These are phyloP conservation scores for Gigaspora rosea DNA, from an alignment of 192 early-diverging fungal species.

Conservation along the genomic window DNA sequence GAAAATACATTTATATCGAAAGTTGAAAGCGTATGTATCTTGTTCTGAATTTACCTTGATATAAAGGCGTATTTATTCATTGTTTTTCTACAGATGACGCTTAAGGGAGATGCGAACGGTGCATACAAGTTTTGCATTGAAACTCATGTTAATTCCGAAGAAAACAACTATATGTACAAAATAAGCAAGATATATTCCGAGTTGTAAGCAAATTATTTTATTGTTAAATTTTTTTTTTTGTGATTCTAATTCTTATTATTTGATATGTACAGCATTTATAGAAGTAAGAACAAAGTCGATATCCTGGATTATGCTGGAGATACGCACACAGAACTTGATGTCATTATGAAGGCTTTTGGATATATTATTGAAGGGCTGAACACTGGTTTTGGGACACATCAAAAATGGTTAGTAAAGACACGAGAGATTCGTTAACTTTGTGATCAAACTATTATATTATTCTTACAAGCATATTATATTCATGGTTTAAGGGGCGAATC, in stretches of 20 bases:
- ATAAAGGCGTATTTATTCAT: constrained; percentile 7
- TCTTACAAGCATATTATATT: neutral
- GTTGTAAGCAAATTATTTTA: constrained; percentile 21
- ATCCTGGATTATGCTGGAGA: constrained; percentile 18
- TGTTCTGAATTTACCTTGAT: constrained; percentile 1
- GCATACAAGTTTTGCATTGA: no score
- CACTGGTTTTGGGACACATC: constrained; percentile 7
- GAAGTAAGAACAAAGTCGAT: constrained; percentile 21
- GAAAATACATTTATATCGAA: constrained; percentile 7
- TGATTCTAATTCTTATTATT: constrained; percentile 7
- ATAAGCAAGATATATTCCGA: constrained; percentile 30
- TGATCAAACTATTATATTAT: constrained; percentile 14
- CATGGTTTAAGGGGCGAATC: constrained; percentile 23
- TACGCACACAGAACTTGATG: constrained; percentile 32
- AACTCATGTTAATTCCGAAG: no score
- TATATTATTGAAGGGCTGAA: constrained; percentile 31
- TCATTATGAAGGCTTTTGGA: constrained; percentile 9
- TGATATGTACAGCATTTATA: constrained; percentile 15
- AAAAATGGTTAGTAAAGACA: no score
- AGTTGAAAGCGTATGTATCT: constrained; percentile 18
- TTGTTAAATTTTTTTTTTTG: constrained; percentile 15
- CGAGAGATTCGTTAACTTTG: no score
- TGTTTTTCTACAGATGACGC: constrained; percentile 5
- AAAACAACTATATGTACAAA: constrained; percentile 16
- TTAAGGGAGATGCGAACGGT: neutral